phyloP scores from a whole-genome alignment of 345 rosid species.

The Populus deltoides region DNA sequence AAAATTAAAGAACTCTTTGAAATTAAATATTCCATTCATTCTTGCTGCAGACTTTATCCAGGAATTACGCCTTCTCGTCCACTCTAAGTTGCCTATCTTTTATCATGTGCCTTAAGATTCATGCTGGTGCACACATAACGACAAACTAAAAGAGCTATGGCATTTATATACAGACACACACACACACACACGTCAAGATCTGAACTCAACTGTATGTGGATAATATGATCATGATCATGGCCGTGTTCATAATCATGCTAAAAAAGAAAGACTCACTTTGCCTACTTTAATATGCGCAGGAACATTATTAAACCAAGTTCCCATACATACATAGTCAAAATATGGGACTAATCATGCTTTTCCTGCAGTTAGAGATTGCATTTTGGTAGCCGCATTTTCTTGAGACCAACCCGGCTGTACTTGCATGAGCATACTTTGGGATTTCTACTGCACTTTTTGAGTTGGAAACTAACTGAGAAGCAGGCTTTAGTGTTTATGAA shows the following conservation, averaged over 20 bases:
- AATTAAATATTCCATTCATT: too few species aligned
- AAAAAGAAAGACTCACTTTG: slow-evolving; percentile 8
- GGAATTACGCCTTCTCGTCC: slow-evolving; percentile 4
- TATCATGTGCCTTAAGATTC: slow-evolving; percentile 23
- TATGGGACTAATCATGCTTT: slow-evolving; percentile 19
- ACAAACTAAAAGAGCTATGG: not conserved
- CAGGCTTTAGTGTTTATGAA: not conserved
- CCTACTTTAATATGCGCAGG: not conserved
- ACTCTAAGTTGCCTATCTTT: not conserved
- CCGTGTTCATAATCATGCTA: slow-evolving; percentile 7
- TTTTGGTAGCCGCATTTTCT: slow-evolving; percentile 64
- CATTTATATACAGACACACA: not conserved
- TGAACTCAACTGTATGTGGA: slow-evolving; percentile 26
- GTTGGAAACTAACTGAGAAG: slow-evolving; percentile 31
- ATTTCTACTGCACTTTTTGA: slow-evolving; percentile 17
- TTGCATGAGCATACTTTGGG: slow-evolving; percentile 9
- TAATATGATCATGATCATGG: slow-evolving; percentile 2
- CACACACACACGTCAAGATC: slow-evolving; percentile 38
- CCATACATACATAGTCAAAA: not conserved
- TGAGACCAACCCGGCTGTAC: slow-evolving; percentile 54
- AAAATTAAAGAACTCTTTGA: too few species aligned
- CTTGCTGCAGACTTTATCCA: not conserved
- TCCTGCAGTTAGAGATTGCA: slow-evolving; percentile 14
- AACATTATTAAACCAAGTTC: slow-evolving; percentile 1
- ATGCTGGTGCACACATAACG: slow-evolving; percentile 28